A percentile compares a stretch with the other conserved stretches of the same genome.
These are phyloP conservation scores for Gracilaria gracilis DNA, from an alignment of 23 red algal species.

Conservation along the genomic window DNA sequence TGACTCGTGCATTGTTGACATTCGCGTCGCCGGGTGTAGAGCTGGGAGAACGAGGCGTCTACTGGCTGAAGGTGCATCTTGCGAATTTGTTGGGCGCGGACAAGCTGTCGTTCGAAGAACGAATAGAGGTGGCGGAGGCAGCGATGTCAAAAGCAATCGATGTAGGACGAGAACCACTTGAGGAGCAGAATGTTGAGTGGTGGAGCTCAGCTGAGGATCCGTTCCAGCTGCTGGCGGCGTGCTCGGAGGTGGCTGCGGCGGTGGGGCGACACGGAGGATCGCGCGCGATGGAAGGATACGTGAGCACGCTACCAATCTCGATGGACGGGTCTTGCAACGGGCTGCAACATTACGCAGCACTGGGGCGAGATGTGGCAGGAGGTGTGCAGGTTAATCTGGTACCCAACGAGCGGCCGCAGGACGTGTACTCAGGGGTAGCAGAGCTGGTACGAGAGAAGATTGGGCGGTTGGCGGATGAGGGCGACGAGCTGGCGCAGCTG, in stretches of 20 bases:
- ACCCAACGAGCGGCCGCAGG: constrained; percentile 85
- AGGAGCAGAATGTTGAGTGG: constrained; percentile 77
- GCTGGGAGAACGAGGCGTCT: constrained; percentile 87
- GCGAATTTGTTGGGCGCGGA: constrained; percentile 86
- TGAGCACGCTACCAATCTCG: constrained; percentile 77
- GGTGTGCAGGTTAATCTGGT: constrained; percentile 89
- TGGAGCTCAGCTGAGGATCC: constrained; percentile 92
- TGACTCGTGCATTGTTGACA: constrained; percentile 81
- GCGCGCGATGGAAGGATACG: constrained; percentile 47
- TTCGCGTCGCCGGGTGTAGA: constrained; percentile 79
- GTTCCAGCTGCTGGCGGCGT: constrained; percentile 94
- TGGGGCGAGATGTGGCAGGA: constrained; percentile 83
- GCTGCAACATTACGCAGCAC: constrained; percentile 97
- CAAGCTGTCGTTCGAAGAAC: constrained; percentile 88
- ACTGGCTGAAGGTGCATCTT: constrained; percentile 94
- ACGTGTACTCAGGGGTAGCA: constrained; percentile 91
- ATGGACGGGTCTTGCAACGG: constrained; percentile 99
- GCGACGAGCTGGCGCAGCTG: constrained; percentile 68
- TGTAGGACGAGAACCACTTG: constrained; percentile 83
- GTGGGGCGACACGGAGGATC: constrained; percentile 66
- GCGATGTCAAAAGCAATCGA: constrained; percentile 63
- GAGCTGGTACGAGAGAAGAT: constrained; percentile 72
- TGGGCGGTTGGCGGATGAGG: constrained; percentile 57
- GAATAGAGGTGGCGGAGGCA: constrained; percentile 73
- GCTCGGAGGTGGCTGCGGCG: constrained; percentile 75